Evolutionary conservation across 371 early-diverging fungal species (phyloP).

Genomic region (Synchytrium microbalum): DNA sequence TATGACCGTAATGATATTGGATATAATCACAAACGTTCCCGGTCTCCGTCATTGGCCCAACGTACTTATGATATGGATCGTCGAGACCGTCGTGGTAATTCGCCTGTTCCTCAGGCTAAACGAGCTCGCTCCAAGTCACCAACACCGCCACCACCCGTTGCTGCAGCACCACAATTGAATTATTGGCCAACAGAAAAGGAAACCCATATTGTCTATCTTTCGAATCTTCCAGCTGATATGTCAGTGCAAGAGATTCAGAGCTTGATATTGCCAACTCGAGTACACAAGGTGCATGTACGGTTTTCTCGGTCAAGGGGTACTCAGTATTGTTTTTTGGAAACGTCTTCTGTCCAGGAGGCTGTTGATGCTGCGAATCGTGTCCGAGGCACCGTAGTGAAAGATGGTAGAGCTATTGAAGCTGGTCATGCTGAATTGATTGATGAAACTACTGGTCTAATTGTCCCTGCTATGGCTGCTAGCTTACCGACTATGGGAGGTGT

Average conservation of each 20-base stretch:
- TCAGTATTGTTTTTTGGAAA: neutral
- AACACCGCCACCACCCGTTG: neutral
- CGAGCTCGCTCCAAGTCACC: neutral
- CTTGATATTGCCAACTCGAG: neutral
- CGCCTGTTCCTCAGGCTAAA: neutral
- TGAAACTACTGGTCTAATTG: neutral
- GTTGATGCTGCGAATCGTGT: neutral
- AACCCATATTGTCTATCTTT: neutral
- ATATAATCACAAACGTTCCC: neutral
- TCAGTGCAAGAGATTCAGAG: neutral
- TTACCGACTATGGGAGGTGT: too few relatives aligned
- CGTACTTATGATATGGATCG: neutral
- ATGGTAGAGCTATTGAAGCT: neutral
- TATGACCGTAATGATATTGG: neutral
- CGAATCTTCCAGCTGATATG: neutral
- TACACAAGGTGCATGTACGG: neutral
- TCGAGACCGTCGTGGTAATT: neutral
- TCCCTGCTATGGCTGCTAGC: too few relatives aligned
- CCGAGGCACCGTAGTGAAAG: neutral
- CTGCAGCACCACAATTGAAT: neutral
- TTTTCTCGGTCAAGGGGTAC: neutral
- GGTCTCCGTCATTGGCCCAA: neutral
- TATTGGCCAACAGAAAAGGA: neutral
- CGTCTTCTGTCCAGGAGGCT: neutral
- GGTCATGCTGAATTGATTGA: neutral